A percentile compares a stretch with the other conserved stretches of the same genome.
phyloP scores from a whole-genome alignment of 2,329 filamentous ascomycete species.

The Pseudogymnoascus sp. region DNA sequence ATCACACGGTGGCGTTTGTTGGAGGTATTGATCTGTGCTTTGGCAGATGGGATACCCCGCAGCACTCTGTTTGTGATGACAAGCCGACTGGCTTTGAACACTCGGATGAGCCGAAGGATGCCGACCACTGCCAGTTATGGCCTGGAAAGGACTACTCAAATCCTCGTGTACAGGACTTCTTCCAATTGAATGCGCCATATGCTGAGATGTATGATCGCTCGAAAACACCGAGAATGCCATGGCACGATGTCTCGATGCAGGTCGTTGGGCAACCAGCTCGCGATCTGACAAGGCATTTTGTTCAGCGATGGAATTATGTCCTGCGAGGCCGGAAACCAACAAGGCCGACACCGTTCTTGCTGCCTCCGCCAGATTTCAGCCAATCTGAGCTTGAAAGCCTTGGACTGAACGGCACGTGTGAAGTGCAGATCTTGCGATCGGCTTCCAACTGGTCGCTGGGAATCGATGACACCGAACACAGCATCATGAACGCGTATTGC shows the following conservation, averaged over 20 bases:
- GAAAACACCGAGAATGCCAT: conserved; percentile 88
- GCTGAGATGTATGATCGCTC: conserved; percentile 97
- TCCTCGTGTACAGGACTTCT: conserved; percentile 91
- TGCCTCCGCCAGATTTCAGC: conserved; percentile 89
- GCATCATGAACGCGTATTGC: conserved; percentile 91
- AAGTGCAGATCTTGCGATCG: conserved; percentile 91
- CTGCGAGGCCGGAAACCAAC: conserved; percentile 88
- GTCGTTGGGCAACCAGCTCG: conserved; percentile 91
- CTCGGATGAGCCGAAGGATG: conserved; percentile 69
- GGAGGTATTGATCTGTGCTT: conserved; percentile 96
- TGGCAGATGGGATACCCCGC: conserved; percentile 92
- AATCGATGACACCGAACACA: conserved; percentile 80
- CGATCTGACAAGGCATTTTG: conserved; percentile 90
- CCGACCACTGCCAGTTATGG: conserved; percentile 92
- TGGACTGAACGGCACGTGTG: conserved; percentile 86
- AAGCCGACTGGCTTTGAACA: conserved; percentile 91
- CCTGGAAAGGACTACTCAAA: conserved; percentile 99
- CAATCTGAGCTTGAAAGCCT: conserved; percentile 77
- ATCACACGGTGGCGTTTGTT: conserved; percentile 92
- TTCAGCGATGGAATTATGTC: conserved; percentile 97
- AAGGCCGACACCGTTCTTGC: conserved; percentile 82
- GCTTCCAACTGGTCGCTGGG: conserved; percentile 88
- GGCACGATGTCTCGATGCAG: conserved; percentile 98
- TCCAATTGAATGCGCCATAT: conserved; percentile 84
- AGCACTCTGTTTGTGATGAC: conserved; percentile 85